These are phyloP conservation scores for Euclidium syriacum DNA, from an alignment of 345 rosid species.

Conservation along the genomic window DNA sequence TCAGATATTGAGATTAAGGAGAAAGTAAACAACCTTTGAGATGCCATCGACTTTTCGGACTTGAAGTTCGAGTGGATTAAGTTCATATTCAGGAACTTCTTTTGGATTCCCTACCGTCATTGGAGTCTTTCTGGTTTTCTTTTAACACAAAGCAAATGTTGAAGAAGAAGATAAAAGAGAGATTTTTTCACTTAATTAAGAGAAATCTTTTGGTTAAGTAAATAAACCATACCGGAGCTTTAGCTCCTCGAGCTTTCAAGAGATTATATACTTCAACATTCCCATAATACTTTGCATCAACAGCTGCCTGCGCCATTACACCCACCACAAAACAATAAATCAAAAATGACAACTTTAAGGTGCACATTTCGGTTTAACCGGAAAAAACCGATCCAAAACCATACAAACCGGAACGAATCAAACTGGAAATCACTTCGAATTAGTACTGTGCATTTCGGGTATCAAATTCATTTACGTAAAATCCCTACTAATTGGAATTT, in stretches of 20 bases:
- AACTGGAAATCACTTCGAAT: no score
- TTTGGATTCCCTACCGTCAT: conserved; percentile 87
- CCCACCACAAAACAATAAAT: no score
- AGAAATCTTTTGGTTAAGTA: background rate
- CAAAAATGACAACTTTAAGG: background rate
- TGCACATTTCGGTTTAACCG: background rate
- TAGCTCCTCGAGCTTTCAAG: conserved; percentile 92
- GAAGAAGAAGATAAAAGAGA: conserved; percentile 1
- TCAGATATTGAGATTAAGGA: background rate
- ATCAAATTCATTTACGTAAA: no score
- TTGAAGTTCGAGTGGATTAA: conserved; percentile 87
- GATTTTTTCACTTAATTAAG: no score
- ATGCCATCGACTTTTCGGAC: conserved; percentile 81
- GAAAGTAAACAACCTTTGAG: conserved; percentile 47
- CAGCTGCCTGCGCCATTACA: conserved; percentile 58
- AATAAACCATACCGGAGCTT: conserved; percentile 65
- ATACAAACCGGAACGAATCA: background rate
- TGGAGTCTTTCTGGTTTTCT: conserved; percentile 95
- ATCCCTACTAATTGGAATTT: no score
- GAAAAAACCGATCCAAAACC: background rate
- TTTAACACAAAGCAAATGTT: background rate
- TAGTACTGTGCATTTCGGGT: no score
- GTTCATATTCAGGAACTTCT: conserved; percentile 95
- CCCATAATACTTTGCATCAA: conserved; percentile 89
- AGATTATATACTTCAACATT: conserved; percentile 69